Conservation (phyloP, 163 green algal species). For the Scenedesmus sp. region DNA sequence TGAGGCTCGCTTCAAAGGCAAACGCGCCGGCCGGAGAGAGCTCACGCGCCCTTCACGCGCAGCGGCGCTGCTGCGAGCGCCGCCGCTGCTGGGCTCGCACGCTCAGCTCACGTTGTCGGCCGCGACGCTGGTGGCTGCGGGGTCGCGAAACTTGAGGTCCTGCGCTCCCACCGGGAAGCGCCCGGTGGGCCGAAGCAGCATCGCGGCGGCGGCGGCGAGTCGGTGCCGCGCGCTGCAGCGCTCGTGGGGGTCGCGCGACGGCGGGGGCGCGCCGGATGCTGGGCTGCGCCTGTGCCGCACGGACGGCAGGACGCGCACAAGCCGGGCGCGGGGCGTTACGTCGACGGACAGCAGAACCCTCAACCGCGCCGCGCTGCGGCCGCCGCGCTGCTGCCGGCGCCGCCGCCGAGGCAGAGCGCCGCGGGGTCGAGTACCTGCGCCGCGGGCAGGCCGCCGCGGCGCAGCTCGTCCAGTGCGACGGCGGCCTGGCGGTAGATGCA, state of each 20-base stretch:
- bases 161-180: slow-evolving; percentile 34
- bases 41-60: no score
- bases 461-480: slow-evolving; percentile 45
- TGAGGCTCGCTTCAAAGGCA: no score
- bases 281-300: no score
- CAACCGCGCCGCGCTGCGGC: slow-evolving; percentile 1
- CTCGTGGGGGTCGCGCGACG: no score
- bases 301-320: no score
- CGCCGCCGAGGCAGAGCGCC: neutral
- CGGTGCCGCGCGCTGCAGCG: no score
- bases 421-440: slow-evolving; percentile 38
- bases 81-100: no score
- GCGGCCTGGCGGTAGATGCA: slow-evolving; percentile 46
- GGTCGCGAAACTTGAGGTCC: slow-evolving; percentile 16
- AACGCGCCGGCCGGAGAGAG: no score
- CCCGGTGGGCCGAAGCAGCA: slow-evolving; percentile 24
- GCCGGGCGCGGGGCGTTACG: no score
- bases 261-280: no score
- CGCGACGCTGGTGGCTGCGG: neutral
- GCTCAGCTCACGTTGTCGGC: slow-evolving; percentile 26
- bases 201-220: no score
- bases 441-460: slow-evolving; percentile 34
- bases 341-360: neutral
- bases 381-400: neutral
- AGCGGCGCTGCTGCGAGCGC: no score